Evolutionary conservation across 306 rosid genomes (phyloP).

Genomic region (Alnus glutinosa): DNA sequence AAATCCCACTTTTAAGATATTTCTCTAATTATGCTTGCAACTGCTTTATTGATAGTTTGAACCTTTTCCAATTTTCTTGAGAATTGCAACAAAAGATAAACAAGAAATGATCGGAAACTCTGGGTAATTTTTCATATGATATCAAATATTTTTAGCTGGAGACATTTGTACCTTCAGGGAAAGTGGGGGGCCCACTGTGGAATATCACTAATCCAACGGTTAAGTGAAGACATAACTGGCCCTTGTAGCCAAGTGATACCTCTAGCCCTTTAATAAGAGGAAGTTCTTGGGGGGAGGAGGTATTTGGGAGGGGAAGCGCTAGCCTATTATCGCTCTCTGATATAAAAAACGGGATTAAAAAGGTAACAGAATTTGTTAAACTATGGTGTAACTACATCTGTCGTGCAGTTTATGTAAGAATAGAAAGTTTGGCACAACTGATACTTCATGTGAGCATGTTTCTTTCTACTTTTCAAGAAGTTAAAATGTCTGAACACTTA

Average conservation of each 20-base stretch:
- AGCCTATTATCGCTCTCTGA: not conserved
- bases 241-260: not conserved
- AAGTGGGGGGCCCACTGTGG: not conserved
- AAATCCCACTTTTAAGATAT: not conserved
- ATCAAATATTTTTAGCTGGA: not conserved
- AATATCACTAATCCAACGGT: not conserved
- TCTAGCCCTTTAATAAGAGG: not conserved
- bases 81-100: not conserved
- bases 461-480: not conserved
- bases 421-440: not conserved
- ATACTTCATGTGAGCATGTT: not conserved
- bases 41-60: constrained; percentile 1
- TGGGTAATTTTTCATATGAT: not conserved
- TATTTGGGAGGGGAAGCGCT: not conserved
- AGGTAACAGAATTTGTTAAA: too few species aligned
- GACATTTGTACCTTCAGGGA: not conserved
- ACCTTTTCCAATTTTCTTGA: not conserved
- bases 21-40: not conserved
- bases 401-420: not conserved
- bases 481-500: not conserved
- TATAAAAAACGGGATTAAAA: not conserved
- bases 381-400: not conserved
- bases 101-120: not conserved
- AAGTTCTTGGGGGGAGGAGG: not conserved
- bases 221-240: not conserved